Conservation (phyloP, 2,329 filamentous ascomycete species). For the Claviceps citrina region DNA sequence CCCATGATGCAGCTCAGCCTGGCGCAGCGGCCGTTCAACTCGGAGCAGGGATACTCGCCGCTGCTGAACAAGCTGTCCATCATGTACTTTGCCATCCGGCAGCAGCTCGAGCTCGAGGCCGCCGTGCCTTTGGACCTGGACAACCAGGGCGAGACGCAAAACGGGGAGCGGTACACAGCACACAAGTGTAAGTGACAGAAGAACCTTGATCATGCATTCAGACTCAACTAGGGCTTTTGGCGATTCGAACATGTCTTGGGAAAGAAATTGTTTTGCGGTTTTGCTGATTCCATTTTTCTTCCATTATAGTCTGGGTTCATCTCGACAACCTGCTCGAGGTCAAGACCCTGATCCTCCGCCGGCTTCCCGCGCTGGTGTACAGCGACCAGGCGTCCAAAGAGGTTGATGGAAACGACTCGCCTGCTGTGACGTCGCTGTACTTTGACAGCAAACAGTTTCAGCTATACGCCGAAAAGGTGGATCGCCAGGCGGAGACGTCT, state of each 20-base stretch:
- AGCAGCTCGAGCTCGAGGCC: slow-evolving; percentile 52
- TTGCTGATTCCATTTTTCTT: slow-evolving; percentile 10
- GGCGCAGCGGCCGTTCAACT: slow-evolving; percentile 83
- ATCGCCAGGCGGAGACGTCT: slow-evolving; percentile 56
- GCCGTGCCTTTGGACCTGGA: slow-evolving; percentile 30
- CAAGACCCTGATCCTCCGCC: slow-evolving; percentile 86
- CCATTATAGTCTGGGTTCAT: slow-evolving; percentile 69
- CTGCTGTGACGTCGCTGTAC: slow-evolving; percentile 87
- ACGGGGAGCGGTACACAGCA: slow-evolving; percentile 62
- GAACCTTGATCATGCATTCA: background rate
- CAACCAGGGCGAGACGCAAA: slow-evolving; percentile 39
- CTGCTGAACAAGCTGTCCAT: slow-evolving; percentile 80
- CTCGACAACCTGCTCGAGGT: slow-evolving; percentile 90
- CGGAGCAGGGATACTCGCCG: slow-evolving; percentile 74
- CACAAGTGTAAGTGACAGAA: slow-evolving; percentile 58
- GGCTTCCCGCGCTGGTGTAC: slow-evolving; percentile 81
- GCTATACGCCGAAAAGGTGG: slow-evolving; percentile 75
- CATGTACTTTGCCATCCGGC: slow-evolving; percentile 89
- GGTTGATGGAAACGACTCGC: slow-evolving; percentile 66
- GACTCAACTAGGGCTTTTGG: too few species aligned
- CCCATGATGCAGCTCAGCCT: slow-evolving; percentile 84
- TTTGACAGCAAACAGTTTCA: slow-evolving; percentile 81
- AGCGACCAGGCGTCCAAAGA: slow-evolving; percentile 76
- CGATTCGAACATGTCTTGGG: too few species aligned
- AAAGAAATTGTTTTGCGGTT: too few species aligned